phyloP scores from a whole-genome alignment of 768 basidiomycete species.

The Pleurotus cornucopiae region DNA sequence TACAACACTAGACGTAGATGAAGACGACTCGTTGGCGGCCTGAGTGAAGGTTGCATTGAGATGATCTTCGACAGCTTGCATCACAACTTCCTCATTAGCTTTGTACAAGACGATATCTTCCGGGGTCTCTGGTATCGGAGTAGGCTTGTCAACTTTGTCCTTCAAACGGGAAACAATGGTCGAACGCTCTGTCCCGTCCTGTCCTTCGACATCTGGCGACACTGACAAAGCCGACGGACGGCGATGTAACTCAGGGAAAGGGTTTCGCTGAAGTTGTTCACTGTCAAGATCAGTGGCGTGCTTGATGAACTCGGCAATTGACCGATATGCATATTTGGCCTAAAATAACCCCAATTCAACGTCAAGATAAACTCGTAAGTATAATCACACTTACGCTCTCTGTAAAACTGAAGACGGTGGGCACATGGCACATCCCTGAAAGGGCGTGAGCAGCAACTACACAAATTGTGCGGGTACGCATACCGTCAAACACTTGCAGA shows the following conservation, averaged over 20 bases:
- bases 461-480: conserved; percentile 12
- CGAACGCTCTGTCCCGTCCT: background rate
- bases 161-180: conserved; percentile 2
- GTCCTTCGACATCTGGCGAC: conserved; percentile 7
- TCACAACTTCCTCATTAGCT: conserved; percentile 22
- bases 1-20: too few species aligned
- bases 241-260: conserved; percentile 42
- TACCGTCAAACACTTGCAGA: conserved; percentile 73
- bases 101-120: conserved; percentile 23
- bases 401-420: conserved; percentile 69
- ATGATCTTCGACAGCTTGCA: conserved; percentile 22
- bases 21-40: too few species aligned
- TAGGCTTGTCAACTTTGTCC: conserved; percentile 6
- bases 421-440: conserved; percentile 67
- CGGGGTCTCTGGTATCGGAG: background rate
- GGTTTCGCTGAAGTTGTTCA: conserved; percentile 33
- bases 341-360: conserved; percentile 14
- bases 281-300: conserved; percentile 41
- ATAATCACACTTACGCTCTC: conserved; percentile 36
- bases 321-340: conserved; percentile 58
- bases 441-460: background rate
- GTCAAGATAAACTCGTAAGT: too few species aligned
- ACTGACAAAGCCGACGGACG: conserved; percentile 21
- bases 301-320: conserved; percentile 53
- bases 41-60: conserved; percentile 9